Evolutionary conservation across 768 basidiomycete genomes (phyloP).

Genomic region (Auricularia sp.): DNA sequence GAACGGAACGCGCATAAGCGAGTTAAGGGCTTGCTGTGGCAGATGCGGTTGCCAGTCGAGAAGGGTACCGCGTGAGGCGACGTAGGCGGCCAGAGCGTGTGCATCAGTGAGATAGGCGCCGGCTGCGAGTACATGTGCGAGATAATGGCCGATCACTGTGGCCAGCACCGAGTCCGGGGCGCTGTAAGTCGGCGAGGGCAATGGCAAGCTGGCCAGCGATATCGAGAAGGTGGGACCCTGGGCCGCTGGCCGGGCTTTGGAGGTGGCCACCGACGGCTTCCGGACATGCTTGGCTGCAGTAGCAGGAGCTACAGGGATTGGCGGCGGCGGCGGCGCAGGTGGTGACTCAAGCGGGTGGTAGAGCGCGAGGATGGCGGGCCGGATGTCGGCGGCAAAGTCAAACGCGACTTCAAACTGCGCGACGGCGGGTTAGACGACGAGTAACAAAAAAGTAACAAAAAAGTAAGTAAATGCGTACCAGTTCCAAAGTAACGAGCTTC

Average conservation of each 20-base stretch:
- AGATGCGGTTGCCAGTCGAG: conserved; percentile 6
- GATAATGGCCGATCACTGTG: conserved; percentile 50
- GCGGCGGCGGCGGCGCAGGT: neutral
- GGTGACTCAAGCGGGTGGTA: neutral
- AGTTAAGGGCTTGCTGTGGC: neutral
- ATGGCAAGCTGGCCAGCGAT: conserved; percentile 16
- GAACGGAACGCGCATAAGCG: neutral
- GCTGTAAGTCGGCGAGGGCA: conserved; percentile 25
- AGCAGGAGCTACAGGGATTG: neutral
- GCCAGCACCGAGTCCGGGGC: conserved; percentile 27
- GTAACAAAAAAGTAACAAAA: neutral
- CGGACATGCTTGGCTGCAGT: neutral
- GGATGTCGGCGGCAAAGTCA: conserved; percentile 30
- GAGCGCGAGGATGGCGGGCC: conserved; percentile 31
- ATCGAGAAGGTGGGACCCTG: conserved; percentile 7
- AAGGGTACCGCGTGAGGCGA: conserved; percentile 4
- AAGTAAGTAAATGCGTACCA: conserved; percentile 42
- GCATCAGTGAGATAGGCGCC: conserved; percentile 2
- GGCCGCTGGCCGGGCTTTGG: neutral
- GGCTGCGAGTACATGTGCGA: conserved; percentile 43
- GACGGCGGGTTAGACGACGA: neutral
- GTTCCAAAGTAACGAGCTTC: conserved; percentile 56
- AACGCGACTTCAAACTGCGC: conserved; percentile 45
- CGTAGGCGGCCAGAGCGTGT: neutral
- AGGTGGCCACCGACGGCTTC: neutral